Percentiles rank a stretch among this genome's conserved stretches.
Evolutionary conservation across 1,284 basidiomycete genomes (phyloP).

Genomic region (Porodaedalea pini): DNA sequence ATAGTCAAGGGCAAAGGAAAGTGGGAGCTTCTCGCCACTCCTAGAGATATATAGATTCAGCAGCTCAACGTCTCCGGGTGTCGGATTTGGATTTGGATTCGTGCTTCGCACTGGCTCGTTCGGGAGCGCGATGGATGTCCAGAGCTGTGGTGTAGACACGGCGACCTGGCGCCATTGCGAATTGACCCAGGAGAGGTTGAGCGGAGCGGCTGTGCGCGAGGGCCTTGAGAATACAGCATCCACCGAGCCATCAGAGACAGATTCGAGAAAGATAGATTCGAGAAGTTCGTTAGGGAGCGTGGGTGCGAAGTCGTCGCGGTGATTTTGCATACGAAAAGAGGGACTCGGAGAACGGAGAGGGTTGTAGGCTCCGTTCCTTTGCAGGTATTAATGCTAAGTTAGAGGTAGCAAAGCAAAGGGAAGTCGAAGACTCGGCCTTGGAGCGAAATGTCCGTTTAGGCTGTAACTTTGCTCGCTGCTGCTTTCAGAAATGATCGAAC

Average conservation of each 20-base stretch:
- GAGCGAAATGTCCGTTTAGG: too few relatives aligned
- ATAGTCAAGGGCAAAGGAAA: constrained; percentile 11
- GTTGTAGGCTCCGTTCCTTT: too few relatives aligned
- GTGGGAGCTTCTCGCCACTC: constrained; percentile 2
- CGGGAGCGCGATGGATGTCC: constrained; percentile 8
- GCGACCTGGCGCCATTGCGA: constrained; percentile 14
- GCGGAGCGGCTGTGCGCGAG: neutral
- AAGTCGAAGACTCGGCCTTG: too few relatives aligned
- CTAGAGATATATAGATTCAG: constrained; percentile 8
- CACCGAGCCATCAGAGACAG: neutral
- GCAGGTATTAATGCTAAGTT: too few relatives aligned
- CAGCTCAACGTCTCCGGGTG: neutral
- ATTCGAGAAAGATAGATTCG: constrained; percentile 8
- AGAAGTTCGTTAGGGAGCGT: constrained; percentile 14
- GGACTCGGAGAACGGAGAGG: neutral
- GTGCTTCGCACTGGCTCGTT: neutral
- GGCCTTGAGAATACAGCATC: neutral
- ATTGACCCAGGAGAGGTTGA: constrained; percentile 15
- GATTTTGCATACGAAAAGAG: neutral
- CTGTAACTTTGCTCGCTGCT: too few relatives aligned
- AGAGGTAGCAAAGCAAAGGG: too few relatives aligned
- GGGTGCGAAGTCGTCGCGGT: neutral
- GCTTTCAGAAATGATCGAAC: too few relatives aligned
- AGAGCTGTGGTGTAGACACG: constrained; percentile 6
- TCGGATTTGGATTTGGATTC: neutral